Conservation (phyloP, 305 asterid genomes). For the Plantago coronopus region DNA sequence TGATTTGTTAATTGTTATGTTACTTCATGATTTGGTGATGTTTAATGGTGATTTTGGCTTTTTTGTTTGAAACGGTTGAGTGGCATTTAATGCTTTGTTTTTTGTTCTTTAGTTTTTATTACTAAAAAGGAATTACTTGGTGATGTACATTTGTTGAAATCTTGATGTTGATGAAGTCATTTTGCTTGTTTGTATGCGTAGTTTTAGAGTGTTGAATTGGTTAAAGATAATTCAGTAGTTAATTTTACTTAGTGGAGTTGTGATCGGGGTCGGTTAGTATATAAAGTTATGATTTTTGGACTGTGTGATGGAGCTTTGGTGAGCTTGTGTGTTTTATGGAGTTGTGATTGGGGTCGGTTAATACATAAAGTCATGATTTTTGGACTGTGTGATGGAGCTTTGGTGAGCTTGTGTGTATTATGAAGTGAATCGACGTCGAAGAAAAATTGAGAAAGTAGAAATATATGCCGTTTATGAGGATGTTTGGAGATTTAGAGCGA, state of each 20-base stretch:
- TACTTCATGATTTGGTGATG: not conserved
- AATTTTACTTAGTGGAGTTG: no score
- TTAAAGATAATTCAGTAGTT: not conserved
- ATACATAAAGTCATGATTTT: not conserved
- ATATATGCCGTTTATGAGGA: not conserved
- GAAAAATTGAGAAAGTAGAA: not conserved
- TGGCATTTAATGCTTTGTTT: not conserved
- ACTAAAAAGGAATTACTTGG: not conserved
- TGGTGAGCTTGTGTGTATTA: no score
- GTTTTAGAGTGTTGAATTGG: not conserved
- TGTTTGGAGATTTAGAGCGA: not conserved
- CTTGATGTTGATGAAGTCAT: not conserved
- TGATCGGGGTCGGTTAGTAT: not conserved
- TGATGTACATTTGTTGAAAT: not conserved
- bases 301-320: no score
- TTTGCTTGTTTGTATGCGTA: not conserved
- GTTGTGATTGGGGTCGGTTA: not conserved
- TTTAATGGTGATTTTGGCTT: not conserved
- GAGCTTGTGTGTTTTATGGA: not conserved
- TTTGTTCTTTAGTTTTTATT: no score
- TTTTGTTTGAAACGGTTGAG: not conserved
- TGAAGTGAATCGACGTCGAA: not conserved
- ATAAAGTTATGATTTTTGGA: no score
- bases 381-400: no score
- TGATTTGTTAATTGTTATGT: no score